Base-by-base conservation (phyloP, 495 filamentous ascomycete genomes). In the Penicillium silybi region DNA sequence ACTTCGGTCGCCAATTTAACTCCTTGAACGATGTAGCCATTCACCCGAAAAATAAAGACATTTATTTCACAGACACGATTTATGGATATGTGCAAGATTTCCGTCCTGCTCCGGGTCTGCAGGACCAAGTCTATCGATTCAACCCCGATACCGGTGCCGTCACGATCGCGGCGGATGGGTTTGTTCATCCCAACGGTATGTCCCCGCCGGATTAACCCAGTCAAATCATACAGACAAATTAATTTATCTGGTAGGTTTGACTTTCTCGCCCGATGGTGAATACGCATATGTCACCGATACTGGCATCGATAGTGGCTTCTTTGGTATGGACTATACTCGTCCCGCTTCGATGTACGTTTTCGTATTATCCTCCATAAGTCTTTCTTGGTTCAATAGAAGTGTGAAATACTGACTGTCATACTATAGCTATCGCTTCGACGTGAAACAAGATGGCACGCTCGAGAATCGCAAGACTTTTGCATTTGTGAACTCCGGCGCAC, bases 51-150 rank as follows among this genome's bases (percentile, higher is more conserved):
- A 71, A 65, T n/a, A 72, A 71, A 16, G 74, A 77, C 34, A 59
- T 80, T 32, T 80, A 68, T 62, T 80, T 80, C 56, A 78, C 75
- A 2, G 70, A 73, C 44, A 52, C 65, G 0, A 57, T 50, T 20
- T 73, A 71, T 40, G 70, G 66, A 18, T 71, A 61, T 43, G 48
- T 58, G 17, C 70, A 71, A 27, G 63, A 55, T 22, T 73, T 68
- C 56, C 64, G 69, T 15, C 59, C 60, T 15, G 34, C 56, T 10
- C 68, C 67, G 3, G 49, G 56, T n/a, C 42, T 73, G n/a, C 69
- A 61, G 16, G 50, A 54, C 32, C 67, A 70, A 54, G 63, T 74
- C 15, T 79, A 75, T 44, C 68, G 74, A 15, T 75, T 73, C 58
- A 62, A 65, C 11, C 68, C 71, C 0, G 51, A 48, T 1, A 73